These are phyloP conservation scores for Arthromyces matolae DNA, from an alignment of 768 basidiomycete genomes.

Conservation along the genomic window DNA sequence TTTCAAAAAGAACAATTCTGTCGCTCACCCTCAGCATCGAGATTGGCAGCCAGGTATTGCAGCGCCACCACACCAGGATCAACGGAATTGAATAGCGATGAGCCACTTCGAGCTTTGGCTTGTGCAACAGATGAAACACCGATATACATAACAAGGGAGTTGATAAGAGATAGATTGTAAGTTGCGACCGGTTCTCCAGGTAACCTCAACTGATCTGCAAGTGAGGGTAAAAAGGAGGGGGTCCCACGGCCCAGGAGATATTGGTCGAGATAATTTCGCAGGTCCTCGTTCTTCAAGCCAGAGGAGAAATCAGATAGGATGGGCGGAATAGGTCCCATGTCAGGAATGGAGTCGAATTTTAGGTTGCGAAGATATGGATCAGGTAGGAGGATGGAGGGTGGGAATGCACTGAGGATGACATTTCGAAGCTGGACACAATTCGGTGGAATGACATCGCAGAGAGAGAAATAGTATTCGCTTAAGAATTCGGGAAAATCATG, in stretches of 20 bases:
- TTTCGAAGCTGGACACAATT: constrained; percentile 96
- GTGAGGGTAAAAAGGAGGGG: constrained; percentile 66
- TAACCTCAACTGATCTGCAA: constrained; percentile 72
- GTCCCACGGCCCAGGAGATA: constrained; percentile 76
- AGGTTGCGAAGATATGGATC: constrained; percentile 80
- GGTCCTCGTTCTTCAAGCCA: constrained; percentile 74
- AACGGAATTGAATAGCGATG: constrained; percentile 72
- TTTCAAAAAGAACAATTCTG: neutral
- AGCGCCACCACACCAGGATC: constrained; percentile 85
- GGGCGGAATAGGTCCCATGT: constrained; percentile 90
- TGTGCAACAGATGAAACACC: constrained; percentile 92
- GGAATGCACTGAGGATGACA: constrained; percentile 94
- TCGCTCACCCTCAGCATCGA: constrained; percentile 85
- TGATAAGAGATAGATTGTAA: constrained; percentile 89
- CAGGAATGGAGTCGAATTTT: constrained; percentile 72
- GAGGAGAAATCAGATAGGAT: constrained; percentile 89
- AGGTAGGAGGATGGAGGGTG: constrained; percentile 73
- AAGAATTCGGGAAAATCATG: constrained; percentile 99
- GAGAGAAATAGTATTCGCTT: constrained; percentile 93
- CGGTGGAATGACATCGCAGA: constrained; percentile 90
- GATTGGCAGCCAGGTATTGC: constrained; percentile 74
- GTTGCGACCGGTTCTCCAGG: constrained; percentile 46
- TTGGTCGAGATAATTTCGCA: constrained; percentile 78
- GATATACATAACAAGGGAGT: constrained; percentile 92
- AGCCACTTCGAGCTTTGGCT: constrained; percentile 80